Percentiles rank a stretch among this genome's conserved stretches.
Conservation (phyloP, 1,139 yeast species). For the Saccharomycopsis crataegensis region DNA sequence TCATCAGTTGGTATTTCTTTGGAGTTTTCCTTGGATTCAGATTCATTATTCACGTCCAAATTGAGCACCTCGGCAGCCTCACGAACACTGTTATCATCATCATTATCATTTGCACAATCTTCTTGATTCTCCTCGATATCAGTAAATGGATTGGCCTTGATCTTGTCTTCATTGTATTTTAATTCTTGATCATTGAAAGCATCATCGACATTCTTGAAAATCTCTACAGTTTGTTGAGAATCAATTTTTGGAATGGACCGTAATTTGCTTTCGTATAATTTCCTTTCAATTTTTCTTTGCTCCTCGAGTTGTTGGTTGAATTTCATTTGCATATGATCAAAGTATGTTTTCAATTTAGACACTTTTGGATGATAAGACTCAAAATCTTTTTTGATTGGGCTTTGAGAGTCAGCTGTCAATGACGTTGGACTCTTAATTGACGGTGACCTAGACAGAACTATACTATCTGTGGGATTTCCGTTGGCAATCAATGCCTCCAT, state of each 20-base stretch:
- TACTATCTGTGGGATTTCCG: background rate
- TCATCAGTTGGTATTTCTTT: background rate
- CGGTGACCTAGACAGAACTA: background rate
- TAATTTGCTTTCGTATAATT: slow-evolving; percentile 43
- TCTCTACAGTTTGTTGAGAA: slow-evolving; percentile 84
- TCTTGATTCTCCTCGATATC: background rate
- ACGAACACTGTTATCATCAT: background rate
- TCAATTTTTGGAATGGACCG: slow-evolving; percentile 69
- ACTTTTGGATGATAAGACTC: slow-evolving; percentile 33
- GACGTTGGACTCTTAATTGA: slow-evolving; percentile 4
- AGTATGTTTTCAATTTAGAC: slow-evolving; percentile 56
- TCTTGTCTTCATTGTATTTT: background rate
- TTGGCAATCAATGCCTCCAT: slow-evolving; percentile 17
- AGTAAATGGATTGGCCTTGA: background rate
- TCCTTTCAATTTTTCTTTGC: slow-evolving; percentile 73
- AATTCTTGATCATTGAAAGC: slow-evolving; percentile 47
- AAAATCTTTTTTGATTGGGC: slow-evolving; percentile 13
- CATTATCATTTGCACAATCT: slow-evolving; percentile 8
- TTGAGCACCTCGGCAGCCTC: slow-evolving; percentile 21
- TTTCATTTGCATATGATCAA: slow-evolving; percentile 67
- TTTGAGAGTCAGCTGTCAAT: slow-evolving; percentile 2
- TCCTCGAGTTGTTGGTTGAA: slow-evolving; percentile 78
- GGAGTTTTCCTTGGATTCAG: slow-evolving; percentile 12
- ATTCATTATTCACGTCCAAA: slow-evolving; percentile 23
- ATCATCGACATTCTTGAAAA: slow-evolving; percentile 81